Conservation (phyloP, 495 filamentous ascomycete genomes). For the Tricharina praecox region DNA sequence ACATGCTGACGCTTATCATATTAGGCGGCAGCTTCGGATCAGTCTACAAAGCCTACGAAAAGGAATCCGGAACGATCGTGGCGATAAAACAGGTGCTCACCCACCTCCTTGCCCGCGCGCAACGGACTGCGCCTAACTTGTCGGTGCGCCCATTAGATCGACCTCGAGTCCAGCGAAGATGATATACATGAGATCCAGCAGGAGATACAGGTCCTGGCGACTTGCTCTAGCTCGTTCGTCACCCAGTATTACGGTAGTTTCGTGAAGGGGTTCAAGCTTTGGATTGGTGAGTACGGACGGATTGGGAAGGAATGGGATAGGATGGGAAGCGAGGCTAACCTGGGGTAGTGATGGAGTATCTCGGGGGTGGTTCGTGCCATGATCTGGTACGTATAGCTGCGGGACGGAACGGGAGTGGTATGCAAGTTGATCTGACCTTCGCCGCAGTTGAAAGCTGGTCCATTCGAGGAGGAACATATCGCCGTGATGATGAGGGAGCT, state of each 20-base stretch:
- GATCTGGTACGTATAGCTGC: slow-evolving; percentile 48
- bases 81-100: slow-evolving; percentile 25
- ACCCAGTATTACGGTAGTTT: slow-evolving; percentile 95
- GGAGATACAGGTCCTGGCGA: slow-evolving; percentile 90
- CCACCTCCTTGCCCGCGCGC: neutral
- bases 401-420: slow-evolving; percentile 49
- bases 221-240: slow-evolving; percentile 82
- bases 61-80: slow-evolving; percentile 23
- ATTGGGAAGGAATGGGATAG: neutral
- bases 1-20: no score
- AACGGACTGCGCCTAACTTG: no score
- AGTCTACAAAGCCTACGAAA: slow-evolving; percentile 60
- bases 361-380: slow-evolving; percentile 25
- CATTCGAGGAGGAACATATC: slow-evolving; percentile 87
- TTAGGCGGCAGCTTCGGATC: slow-evolving; percentile 81
- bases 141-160: slow-evolving; percentile 48
- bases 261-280: slow-evolving; percentile 83
- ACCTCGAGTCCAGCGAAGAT: slow-evolving; percentile 95
- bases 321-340: neutral
- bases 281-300: slow-evolving; percentile 52
- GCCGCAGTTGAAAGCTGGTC: slow-evolving; percentile 56
- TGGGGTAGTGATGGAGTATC: slow-evolving; percentile 25
- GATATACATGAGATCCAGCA: slow-evolving; percentile 98
- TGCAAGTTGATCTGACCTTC: neutral
- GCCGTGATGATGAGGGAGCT: slow-evolving; percentile 84